Evolutionary conservation across 2,329 filamentous ascomycete species (phyloP), one percentile per base, ranked within the genome.

Genomic region (Xylaria sp.): DNA sequence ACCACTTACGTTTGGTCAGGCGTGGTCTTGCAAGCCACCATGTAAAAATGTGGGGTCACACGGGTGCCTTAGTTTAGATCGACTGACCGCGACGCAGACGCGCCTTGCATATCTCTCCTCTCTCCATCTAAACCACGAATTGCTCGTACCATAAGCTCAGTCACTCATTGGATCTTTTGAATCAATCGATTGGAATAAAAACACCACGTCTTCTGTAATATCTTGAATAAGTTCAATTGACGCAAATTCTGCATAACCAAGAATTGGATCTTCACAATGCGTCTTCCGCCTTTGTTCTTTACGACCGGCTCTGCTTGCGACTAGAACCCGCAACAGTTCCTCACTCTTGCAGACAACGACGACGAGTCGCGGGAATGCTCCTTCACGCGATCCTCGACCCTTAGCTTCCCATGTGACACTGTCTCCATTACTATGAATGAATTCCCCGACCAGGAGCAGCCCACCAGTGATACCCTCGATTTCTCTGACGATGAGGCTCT

Each of bases 401-500:
- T 73, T 28, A 64, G 44, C 63, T 63, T 67, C 69, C 69, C 68
- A 73, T 74, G 51, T 67, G 70, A 73, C 69, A 37, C 46, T 28
- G 31, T 48, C 13, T 59, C 61, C 55, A 5, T 59, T 48, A 65
- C 69, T 67, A 72, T 72, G 71, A 63, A 65, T 51, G 56, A 50
- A 12, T 39, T 67, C 65, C 66, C 65, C 13, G 51, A 28, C 13
- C 62, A 57, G 56, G 61, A 63, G 52, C 66, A 66, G 59, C 73
- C 72, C 51, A 67, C 73, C 60, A 57, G 64, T 57, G 68, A 74
- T 67, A 69, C 46, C 41, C 63, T 67, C 60, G 69, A 74, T 57
- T 61, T 74, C 46, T 76, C 73, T 58, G 73, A 75, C 23, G 71
- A 75, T 37, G 70, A 72, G 58, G 61, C 63, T 66, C 41, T 61